Percentiles rank a stretch among this genome's conserved stretches.
Evolutionary conservation across 768 basidiomycete species (phyloP).

Genomic region (Lactifluus subvellereus): DNA sequence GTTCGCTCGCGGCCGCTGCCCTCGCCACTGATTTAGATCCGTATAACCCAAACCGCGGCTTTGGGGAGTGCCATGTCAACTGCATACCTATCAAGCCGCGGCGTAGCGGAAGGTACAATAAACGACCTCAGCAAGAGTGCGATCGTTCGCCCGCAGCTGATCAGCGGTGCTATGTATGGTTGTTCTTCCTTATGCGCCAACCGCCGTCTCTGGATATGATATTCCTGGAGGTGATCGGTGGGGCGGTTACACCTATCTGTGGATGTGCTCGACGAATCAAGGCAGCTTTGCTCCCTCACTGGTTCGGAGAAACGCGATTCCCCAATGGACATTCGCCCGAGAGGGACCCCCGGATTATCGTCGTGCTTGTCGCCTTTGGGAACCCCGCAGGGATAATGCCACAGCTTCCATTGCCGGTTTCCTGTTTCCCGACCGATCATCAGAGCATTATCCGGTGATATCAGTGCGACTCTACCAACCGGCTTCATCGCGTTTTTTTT

Average conservation of each 20-base stretch:
- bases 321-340: too few relatives aligned
- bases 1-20: constrained; percentile 97
- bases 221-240: constrained; percentile 75
- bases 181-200: constrained; percentile 63
- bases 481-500: constrained; percentile 64
- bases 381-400: too few relatives aligned
- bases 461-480: constrained; percentile 87
- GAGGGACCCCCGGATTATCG: too few relatives aligned
- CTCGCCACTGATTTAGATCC: constrained; percentile 95
- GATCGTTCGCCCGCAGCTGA: constrained; percentile 74
- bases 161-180: constrained; percentile 64
- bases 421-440: constrained; percentile 86
- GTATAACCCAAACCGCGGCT: constrained; percentile 84
- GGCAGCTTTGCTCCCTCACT: constrained; percentile 91
- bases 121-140: constrained; percentile 76
- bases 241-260: constrained; percentile 77
- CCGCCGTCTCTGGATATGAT: constrained; percentile 64
- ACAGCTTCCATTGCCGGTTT: constrained; percentile 68
- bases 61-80: constrained; percentile 79
- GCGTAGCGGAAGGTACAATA: constrained; percentile 63
- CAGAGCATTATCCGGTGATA: constrained; percentile 93
- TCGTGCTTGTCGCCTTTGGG: too few relatives aligned
- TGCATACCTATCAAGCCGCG: constrained; percentile 93
- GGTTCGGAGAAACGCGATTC: constrained; percentile 72
- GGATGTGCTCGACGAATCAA: constrained; percentile 54